Evolutionary conservation across 2,329 filamentous ascomycete species (phyloP), one percentile per base, ranked within the genome.

Genomic region (Ophiostoma pallidulum): DNA sequence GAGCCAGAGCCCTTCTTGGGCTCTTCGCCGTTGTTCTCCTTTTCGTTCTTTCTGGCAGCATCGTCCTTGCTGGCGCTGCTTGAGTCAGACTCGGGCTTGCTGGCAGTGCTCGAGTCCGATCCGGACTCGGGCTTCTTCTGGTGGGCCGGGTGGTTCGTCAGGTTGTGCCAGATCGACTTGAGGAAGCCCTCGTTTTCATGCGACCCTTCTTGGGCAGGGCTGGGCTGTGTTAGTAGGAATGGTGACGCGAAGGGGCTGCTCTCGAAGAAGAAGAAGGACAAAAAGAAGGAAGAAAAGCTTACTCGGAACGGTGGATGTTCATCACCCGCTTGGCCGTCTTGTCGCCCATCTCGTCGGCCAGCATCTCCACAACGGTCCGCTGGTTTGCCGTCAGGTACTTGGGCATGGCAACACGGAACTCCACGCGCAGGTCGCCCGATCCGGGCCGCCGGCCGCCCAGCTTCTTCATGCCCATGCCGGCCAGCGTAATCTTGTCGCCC

Each of bases 291-390:
- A n/a, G n/a, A n/a, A n/a, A n/a, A n/a, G n/a, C 29, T 28, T 28
- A 28, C 24, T 28, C 24, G 6, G 24, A 28, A 28, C 24, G 24
- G 49, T 73, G 71, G 59, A 94, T 70, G 60, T 94, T 91, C 89
- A 98, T 97, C 48, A 94, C 79, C 39, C 92, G 77, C 70, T 87
- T 92, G 29, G 92, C 92, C 24, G 79, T 87, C 71, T 90, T 89
- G 66, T 98, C 92, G 33, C 78, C 83, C 80, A 98, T 84, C 70
- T 98, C 92, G 59, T 98, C 90, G 7, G 92, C 92, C 54, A 98
- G 78, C 79, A 97, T 91, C 70, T 98, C 92, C 38, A 94, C 69
- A 50, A 98, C 85, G 1, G 87, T 94, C 46, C 92, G 78, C 70
- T 98, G 90, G 68, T 95, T 97, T 39, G 84, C 78, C 47, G 78